phyloP scores from a whole-genome alignment of 2,329 filamentous ascomycete species.

The Exutisphaerella laricina region DNA sequence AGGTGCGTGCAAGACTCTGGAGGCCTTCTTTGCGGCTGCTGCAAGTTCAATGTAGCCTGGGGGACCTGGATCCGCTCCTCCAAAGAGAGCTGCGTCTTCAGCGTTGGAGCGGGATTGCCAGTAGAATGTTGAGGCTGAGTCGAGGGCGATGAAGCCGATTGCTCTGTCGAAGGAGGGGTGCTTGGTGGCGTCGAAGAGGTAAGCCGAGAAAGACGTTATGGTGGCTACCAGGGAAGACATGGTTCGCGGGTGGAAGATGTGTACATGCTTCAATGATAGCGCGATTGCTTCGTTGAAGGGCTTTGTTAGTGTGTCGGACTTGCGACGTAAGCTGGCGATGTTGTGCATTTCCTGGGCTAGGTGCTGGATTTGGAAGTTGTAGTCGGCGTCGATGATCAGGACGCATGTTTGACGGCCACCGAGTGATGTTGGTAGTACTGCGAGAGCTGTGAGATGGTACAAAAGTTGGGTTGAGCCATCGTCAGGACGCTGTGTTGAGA shows the following conservation, averaged over 20 bases:
- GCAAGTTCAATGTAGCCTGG: constrained; percentile 20
- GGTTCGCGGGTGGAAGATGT: constrained; percentile 53
- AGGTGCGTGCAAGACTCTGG: constrained; percentile 22
- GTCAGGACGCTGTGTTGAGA: constrained; percentile 47
- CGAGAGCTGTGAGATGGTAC: constrained; percentile 49
- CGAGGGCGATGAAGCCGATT: constrained; percentile 49
- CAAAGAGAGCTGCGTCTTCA: constrained; percentile 24
- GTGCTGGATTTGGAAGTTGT: constrained; percentile 48
- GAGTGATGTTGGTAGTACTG: constrained; percentile 46
- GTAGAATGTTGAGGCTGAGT: constrained; percentile 52
- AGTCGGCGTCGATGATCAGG: constrained; percentile 53
- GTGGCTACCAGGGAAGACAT: constrained; percentile 48
- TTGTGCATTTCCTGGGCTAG: constrained; percentile 38
- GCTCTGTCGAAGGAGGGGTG: constrained; percentile 45
- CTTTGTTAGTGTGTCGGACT: constrained; percentile 4
- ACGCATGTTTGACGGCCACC: constrained; percentile 47
- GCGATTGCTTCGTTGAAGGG: constrained; percentile 18
- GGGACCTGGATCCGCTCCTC: constrained; percentile 1
- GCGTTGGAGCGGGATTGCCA: constrained; percentile 48
- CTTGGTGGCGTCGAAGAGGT: constrained; percentile 42
- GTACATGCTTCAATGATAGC: constrained; percentile 49
- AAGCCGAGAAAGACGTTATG: constrained; percentile 42
- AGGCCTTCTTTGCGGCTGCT: constrained; percentile 17
- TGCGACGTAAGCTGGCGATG: constrained; percentile 1
- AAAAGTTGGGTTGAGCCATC: constrained; percentile 56